phyloP scores from a whole-genome alignment of 805 yeast species.

The Starmera dryadoides region DNA sequence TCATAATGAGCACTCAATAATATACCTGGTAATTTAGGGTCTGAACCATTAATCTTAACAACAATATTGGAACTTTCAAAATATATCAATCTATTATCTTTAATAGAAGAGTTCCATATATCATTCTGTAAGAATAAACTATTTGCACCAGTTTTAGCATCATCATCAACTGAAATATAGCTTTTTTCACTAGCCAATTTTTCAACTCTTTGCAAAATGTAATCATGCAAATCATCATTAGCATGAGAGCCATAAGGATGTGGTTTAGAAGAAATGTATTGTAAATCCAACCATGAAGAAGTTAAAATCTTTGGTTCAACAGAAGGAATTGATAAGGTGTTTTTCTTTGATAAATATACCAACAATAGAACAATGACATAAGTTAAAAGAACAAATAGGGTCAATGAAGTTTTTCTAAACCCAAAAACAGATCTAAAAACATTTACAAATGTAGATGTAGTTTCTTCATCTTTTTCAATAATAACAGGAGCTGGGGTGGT shows the following conservation, averaged over 20 bases:
- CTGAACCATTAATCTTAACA: conserved; percentile 63
- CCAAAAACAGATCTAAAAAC: conserved; percentile 47
- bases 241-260: conserved; percentile 79
- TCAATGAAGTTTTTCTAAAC: conserved; percentile 67
- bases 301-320: conserved; percentile 29
- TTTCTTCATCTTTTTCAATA: background rate
- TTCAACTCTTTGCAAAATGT: conserved; percentile 38
- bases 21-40: conserved; percentile 54
- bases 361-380: conserved; percentile 33
- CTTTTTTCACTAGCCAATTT: conserved; percentile 21
- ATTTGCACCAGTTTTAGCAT: conserved; percentile 26
- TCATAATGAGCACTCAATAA: conserved; percentile 83
- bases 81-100: conserved; percentile 47
- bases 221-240: conserved; percentile 72
- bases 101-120: conserved; percentile 34
- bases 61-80: conserved; percentile 79
- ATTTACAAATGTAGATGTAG: conserved; percentile 6
- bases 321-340: conserved; percentile 36
- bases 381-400: conserved; percentile 45
- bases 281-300: conserved; percentile 66
- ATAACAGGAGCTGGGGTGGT: too few species aligned
- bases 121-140: conserved; percentile 44
- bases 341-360: conserved; percentile 30
- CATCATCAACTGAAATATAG: conserved; percentile 29
- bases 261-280: conserved; percentile 51